Conservation (phyloP, 73 alveolate species). For the Diophrys sp. region DNA sequence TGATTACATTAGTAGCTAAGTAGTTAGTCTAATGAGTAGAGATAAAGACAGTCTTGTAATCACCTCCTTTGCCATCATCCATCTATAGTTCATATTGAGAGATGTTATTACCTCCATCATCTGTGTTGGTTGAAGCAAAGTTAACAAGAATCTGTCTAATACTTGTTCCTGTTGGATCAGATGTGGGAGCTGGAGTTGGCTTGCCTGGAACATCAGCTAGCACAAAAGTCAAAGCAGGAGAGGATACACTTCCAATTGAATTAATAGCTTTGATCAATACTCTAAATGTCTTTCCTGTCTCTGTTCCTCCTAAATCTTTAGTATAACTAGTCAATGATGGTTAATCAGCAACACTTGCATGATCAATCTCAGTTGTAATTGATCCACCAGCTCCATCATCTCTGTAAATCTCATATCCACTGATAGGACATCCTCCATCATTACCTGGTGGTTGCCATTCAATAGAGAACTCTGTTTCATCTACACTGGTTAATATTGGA, state of each 20-base stretch:
- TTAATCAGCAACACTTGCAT: constrained; percentile 3
- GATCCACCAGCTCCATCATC: constrained; percentile 43
- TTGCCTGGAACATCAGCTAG: constrained; percentile 56
- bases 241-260: constrained; percentile 10
- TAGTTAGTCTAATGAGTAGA: constrained; percentile 19
- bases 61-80: constrained; percentile 60
- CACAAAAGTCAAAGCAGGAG: constrained; percentile 51
- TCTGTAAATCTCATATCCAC: constrained; percentile 26
- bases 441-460: constrained; percentile 40
- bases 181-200: constrained; percentile 54
- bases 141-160: constrained; percentile 29
- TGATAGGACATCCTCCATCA: constrained; percentile 61
- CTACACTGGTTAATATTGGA: constrained; percentile 33
- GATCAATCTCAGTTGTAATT: constrained; percentile 12
- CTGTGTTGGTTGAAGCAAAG: constrained; percentile 40
- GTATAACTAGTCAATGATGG: constrained; percentile 26
- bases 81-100: constrained; percentile 28
- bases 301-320: constrained; percentile 1
- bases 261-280: constrained; percentile 49
- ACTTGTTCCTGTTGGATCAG: constrained; percentile 28
- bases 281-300: constrained; percentile 40
- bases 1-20: constrained; percentile 13
- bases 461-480: constrained; percentile 16
- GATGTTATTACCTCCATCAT: constrained; percentile 51
- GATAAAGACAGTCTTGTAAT: constrained; percentile 33